phyloP scores from a whole-genome alignment of 176 grass and related monocot species.

The Tillandsia leiboldiana region DNA sequence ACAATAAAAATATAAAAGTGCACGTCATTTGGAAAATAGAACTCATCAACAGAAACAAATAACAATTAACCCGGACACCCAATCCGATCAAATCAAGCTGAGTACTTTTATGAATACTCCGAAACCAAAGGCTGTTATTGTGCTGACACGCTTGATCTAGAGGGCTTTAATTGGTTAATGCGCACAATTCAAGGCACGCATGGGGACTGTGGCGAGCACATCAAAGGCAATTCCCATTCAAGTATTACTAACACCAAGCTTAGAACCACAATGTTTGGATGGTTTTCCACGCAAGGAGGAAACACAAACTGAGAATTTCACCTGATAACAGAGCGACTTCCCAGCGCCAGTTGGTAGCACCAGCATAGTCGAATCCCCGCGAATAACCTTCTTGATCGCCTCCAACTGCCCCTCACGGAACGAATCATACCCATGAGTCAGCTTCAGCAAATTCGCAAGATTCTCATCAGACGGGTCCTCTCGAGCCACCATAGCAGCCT shows the following conservation, averaged over 20 bases:
- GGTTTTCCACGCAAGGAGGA: not conserved
- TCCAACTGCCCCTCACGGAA: conserved; percentile 73
- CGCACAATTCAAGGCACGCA: too few species aligned
- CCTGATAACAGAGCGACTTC: conserved; percentile 98
- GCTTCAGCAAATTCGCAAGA: conserved; percentile 53
- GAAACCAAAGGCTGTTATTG: too few species aligned
- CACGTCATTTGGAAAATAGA: too few species aligned
- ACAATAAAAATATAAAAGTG: too few species aligned
- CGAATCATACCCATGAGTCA: conserved; percentile 54
- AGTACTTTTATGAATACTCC: too few species aligned
- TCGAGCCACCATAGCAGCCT: conserved; percentile 32
- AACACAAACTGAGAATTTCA: conserved; percentile 4
- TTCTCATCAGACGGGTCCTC: conserved; percentile 54
- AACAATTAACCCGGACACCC: too few species aligned
- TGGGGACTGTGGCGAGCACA: too few species aligned
- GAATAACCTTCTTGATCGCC: conserved; percentile 58
- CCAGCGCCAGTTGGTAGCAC: conserved; percentile 81
- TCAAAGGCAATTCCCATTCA: too few species aligned
- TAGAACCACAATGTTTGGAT: not conserved
- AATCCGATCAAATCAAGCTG: too few species aligned
- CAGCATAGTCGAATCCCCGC: conserved; percentile 73
- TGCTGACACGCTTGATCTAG: too few species aligned
- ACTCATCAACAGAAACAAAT: too few species aligned
- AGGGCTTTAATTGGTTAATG: too few species aligned
- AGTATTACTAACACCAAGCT: not conserved